phyloP scores from a whole-genome alignment of 345 rosid species.

The Anacardium occidentale region DNA sequence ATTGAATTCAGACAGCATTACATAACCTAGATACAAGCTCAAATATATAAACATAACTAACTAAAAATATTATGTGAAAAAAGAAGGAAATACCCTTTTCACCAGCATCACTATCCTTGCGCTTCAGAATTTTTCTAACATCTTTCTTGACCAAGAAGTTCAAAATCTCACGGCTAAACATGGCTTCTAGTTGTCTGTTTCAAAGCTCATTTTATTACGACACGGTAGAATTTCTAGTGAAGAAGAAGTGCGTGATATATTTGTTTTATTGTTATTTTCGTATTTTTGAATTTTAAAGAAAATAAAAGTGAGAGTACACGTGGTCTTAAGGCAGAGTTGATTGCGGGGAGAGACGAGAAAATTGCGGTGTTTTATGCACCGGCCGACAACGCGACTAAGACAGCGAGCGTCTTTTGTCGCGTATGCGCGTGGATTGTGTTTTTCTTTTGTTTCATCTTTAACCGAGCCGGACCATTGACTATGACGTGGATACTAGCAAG shows the following conservation, averaged over 20 bases:
- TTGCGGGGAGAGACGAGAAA: constrained; percentile 25
- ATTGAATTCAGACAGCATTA: no score
- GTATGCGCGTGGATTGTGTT: neutral
- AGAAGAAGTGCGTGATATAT: no score
- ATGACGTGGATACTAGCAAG: no score
- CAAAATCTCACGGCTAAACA: constrained; percentile 40
- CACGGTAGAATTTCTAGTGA: no score
- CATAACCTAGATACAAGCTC: neutral
- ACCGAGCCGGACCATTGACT: no score
- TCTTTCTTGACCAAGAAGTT: constrained; percentile 45
- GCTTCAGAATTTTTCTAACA: constrained; percentile 43
- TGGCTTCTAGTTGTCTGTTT: constrained; percentile 16
- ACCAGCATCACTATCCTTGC: constrained; percentile 50
- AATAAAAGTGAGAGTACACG: constrained; percentile 19
- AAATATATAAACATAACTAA: neutral
- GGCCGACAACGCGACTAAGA: neutral
- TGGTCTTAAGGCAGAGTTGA: constrained; percentile 19
- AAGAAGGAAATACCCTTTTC: constrained; percentile 25
- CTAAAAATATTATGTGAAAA: no score
- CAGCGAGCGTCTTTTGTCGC: neutral
- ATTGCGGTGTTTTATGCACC: constrained; percentile 13
- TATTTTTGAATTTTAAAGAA: neutral
- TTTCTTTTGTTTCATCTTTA: neutral
- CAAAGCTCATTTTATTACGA: neutral
- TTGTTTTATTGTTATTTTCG: neutral